Base-by-base conservation (phyloP, 805 yeast genomes). In the Spencermartinsiella europaea region DNA sequence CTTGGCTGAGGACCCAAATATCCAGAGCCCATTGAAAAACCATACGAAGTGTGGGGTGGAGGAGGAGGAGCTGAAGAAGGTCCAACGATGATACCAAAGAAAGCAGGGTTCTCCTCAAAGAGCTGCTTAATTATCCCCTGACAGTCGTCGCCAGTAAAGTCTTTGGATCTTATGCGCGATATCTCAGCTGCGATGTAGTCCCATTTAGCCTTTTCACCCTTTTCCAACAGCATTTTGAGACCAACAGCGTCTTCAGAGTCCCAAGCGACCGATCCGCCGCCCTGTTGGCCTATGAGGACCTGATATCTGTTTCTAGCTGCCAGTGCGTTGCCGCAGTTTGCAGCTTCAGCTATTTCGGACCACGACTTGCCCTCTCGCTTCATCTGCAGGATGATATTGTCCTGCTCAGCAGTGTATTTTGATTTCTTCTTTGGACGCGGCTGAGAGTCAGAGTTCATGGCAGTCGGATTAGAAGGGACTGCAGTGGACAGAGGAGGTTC, bases 251-350 rank as follows among this genome's bases (percentile, higher is more conserved):
- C 88, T 14, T 75, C 77, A 1, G 68, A 55, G 7, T 75, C 77
- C 83, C 88, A 83, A 25, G 77, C 74, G 20, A 79, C 74, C 1
- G 80, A 73, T 10, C 84, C 85, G 28, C 85, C 83, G 2, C 91
- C 91, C 57, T 84, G 91, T 60, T 84, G 91, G 3, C 93, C 93
- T 53, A 85, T 83, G 40, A 84, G 71, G 3, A 84, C 91, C 63
- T 84, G 91, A 56, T 85, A 85, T 48, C 91, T 66, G 59, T 84
- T 84, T 47, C 91, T 66, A 0, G 90, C 91, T 0, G 91, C 87
- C 34, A 84, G 65, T 49, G 77, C 80, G 36, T 81, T 75, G 5
- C 81, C 85, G 22, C 83, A 83, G 3, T 75, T 73, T 1, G 86
- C 75, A 2, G 70, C 65, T 45, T 79, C 78, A 0, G 90, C 88